These are phyloP conservation scores for Prunus salicina DNA, from an alignment of 306 rosid genomes.

Conservation along the genomic window DNA sequence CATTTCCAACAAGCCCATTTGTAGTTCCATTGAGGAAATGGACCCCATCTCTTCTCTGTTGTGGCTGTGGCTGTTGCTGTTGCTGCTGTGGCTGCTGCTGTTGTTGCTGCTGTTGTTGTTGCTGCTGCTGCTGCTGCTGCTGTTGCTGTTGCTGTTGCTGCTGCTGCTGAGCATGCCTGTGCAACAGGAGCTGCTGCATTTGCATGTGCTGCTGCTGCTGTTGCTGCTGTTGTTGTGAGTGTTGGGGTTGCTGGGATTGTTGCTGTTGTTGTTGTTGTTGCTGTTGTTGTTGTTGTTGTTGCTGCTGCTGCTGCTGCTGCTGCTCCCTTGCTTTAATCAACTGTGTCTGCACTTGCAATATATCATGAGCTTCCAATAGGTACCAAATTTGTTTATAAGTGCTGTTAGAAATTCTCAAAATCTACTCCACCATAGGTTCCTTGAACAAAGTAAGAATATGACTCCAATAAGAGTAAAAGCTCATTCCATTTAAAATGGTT, in stretches of 20 bases:
- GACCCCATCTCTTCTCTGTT: constrained; percentile 86
- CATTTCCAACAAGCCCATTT: constrained; percentile 85
- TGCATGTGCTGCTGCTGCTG: constrained; percentile 44
- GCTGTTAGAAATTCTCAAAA: constrained; percentile 2
- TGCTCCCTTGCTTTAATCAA: constrained; percentile 89
- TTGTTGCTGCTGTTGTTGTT: constrained; percentile 43
- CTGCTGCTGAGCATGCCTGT: constrained; percentile 75
- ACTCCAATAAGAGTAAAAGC: neutral
- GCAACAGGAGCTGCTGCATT: constrained; percentile 31
- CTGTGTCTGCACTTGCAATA: constrained; percentile 65
- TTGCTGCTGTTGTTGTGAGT: constrained; percentile 58
- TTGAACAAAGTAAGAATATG: neutral
- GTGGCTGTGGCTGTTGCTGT: constrained; percentile 48
- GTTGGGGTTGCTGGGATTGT: constrained; percentile 27
- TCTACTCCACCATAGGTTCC: neutral
- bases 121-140: constrained; percentile 60
- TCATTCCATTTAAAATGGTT: neutral
- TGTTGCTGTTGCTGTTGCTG: constrained; percentile 51
- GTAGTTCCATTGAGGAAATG: constrained; percentile 76
- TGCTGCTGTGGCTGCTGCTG: constrained; percentile 48
- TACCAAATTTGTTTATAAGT: constrained; percentile 1
- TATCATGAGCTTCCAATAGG: constrained; percentile 30
- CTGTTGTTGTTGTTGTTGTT: constrained; percentile 35
- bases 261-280: constrained; percentile 33
- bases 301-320: constrained; percentile 62